Conservation (phyloP, 2,329 filamentous ascomycete species). For the Alternaria arbusti region DNA sequence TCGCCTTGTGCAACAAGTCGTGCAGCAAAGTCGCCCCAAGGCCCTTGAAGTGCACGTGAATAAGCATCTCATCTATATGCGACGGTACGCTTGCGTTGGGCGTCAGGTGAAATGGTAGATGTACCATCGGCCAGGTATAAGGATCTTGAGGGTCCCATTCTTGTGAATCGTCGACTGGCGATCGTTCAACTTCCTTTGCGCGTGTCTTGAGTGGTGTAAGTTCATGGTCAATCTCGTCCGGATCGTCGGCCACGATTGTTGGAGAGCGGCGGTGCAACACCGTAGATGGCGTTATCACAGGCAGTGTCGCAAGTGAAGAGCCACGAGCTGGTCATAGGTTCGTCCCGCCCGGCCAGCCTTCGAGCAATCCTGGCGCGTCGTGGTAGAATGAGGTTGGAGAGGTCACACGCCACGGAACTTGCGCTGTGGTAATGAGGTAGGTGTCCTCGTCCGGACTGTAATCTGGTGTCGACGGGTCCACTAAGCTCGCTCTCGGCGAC, state of each 20-base stretch:
- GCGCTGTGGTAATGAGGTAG: not conserved
- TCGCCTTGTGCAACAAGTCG: not conserved
- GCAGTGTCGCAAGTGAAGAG: not conserved
- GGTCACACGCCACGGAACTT: not conserved
- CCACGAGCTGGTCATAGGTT: not conserved
- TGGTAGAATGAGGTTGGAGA: not conserved
- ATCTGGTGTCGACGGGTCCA: not conserved
- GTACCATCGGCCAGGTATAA: not conserved
- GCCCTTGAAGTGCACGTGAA: slow-evolving; percentile 1
- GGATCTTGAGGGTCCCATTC: not conserved
- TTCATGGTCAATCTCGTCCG: not conserved
- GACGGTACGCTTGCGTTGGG: not conserved
- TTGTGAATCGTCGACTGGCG: not conserved
- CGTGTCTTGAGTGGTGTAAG: not conserved
- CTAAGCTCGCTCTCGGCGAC: not conserved
- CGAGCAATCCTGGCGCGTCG: not conserved
- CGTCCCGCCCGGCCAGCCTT: not conserved
- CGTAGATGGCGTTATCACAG: not conserved
- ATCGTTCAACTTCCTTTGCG: not conserved
- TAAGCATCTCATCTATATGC: not conserved
- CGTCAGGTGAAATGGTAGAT: not conserved
- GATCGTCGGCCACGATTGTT: fast-evolving
- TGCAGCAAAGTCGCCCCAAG: not conserved
- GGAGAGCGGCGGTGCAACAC: not conserved
- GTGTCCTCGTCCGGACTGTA: not conserved